Evolutionary conservation across 495 filamentous ascomycete species (phyloP), one percentile per base, ranked within the genome.

Genomic region (Xylaria grammica): DNA sequence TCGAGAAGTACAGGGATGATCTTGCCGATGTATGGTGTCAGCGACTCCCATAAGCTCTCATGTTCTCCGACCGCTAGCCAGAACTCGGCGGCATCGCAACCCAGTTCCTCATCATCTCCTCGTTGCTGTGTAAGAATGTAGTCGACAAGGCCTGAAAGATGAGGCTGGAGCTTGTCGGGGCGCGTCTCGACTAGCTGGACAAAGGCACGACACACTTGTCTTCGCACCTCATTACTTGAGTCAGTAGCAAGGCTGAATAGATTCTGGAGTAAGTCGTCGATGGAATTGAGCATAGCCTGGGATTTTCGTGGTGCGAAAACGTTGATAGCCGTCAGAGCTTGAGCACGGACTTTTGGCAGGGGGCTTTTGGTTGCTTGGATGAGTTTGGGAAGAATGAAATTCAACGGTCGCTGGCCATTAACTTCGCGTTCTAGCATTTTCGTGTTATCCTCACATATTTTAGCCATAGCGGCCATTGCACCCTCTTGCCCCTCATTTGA

Each of bases 391-490:
- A 98, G 89, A 36, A 99, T 89, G 65, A 95, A 88, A 69, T 90
- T 88, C 38, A 98, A 84, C 4, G 95, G 95, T 29, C 91, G 85
- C 74, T 96, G 88, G 56, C 93, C 92, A 62, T 91, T 82, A 70
- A 96, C 91, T 45, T 96, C 92, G 67, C 87, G 85, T 76, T 97
- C 93, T 60, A 99, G 79, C 62, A 91, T 82, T 69, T 90, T 90
- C 73, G 88, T 90, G 77, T 94, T 97, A 77, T 99, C 95, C 75
- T 98, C 93, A 77, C 96, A 99, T 67, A 98, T 91, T 81, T 97
- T 98, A 67, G 89, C 81, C 73, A 99, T 81, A 13, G 95, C 93
- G 26, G 89, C 87, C 91, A 97, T 97, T 52, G 93, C 93, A 64
- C 93, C 94, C 74, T 99, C 96, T 70, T 97, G 94, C 10, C 89